Evolutionary conservation across 2,329 filamentous ascomycete species (phyloP).

Genomic region (Fusarium sp.): DNA sequence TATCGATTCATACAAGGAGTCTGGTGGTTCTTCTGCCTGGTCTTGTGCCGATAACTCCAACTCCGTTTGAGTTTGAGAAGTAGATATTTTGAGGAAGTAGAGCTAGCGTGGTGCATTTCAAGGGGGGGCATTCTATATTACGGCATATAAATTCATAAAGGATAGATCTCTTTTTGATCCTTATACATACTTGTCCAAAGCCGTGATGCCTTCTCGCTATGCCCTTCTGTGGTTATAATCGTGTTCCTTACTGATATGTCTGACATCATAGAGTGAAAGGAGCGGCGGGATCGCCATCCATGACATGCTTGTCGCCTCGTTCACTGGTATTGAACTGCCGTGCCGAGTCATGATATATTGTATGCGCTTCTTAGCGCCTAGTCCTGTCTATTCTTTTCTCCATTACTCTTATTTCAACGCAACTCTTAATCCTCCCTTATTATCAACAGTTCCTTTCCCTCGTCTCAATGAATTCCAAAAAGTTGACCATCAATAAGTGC

Average conservation of each 20-base stretch:
- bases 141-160: not conserved
- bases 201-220: not conserved
- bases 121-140: not conserved
- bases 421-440: not conserved
- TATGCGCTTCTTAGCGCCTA: not conserved
- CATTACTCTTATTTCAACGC: not conserved
- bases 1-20: conserved; percentile 50
- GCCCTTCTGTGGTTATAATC: not conserved
- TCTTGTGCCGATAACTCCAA: conserved; percentile 59
- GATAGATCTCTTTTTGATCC: not conserved
- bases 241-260: not conserved
- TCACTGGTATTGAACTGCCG: not conserved
- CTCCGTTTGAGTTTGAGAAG: conserved; percentile 26
- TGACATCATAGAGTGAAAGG: not conserved
- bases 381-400: accelerated
- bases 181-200: not conserved
- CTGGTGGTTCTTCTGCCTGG: conserved; percentile 54
- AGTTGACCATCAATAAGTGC: not conserved
- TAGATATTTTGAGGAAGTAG: not conserved
- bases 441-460: not conserved
- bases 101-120: conserved; percentile 2
- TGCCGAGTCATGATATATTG: not conserved
- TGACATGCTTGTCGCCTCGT: not conserved
- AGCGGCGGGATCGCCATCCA: not conserved
- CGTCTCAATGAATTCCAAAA: not conserved